phyloP scores from a whole-genome alignment of 2,329 filamentous ascomycete species.

The Botrytis aclada region DNA sequence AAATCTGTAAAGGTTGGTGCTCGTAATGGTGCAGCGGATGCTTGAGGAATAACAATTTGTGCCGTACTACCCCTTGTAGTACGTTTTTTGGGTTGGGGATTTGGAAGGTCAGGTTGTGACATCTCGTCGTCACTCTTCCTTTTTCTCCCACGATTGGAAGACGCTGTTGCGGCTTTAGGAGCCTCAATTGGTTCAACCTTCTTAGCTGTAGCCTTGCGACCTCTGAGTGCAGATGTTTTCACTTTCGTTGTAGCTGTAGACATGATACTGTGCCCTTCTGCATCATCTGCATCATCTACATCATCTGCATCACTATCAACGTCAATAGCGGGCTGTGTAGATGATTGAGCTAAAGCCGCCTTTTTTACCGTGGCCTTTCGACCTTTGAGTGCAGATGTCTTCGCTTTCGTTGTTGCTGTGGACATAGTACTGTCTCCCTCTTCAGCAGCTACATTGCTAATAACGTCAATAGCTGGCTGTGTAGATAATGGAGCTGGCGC shows the following conservation, averaged over 20 bases:
- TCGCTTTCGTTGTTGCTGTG: conserved; percentile 3
- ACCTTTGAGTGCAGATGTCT: background rate
- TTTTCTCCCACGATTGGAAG: conserved; percentile 30
- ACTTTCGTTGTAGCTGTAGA: conserved; percentile 7
- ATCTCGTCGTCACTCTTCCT: conserved; percentile 31
- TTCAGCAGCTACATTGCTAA: conserved; percentile 45
- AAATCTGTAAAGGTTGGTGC: conserved; percentile 50
- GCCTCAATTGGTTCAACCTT: conserved; percentile 54
- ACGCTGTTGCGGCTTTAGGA: conserved; percentile 38
- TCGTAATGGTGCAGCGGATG: conserved; percentile 46
- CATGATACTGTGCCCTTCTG: conserved; percentile 52
- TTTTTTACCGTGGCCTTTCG: conserved; percentile 47
- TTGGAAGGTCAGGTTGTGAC: conserved; percentile 21
- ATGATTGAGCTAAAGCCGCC: conserved; percentile 37
- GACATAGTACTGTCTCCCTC: conserved; percentile 53
- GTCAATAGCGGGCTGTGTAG: too few species aligned
- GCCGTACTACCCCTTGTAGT: conserved; percentile 36
- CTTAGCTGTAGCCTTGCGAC: conserved; percentile 42
- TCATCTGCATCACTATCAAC: too few species aligned
- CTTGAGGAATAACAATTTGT: conserved; percentile 52
- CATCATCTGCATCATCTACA: background rate
- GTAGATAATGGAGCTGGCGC: conserved; percentile 64
- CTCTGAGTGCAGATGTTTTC: background rate
- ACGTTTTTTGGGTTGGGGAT: conserved; percentile 42
- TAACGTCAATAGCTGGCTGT: conserved; percentile 52